A percentile compares a stretch with the other conserved stretches of the same genome.
These are phyloP conservation scores for Acacia acuminata DNA, from an alignment of 306 rosid genomes.

Conservation along the genomic window DNA sequence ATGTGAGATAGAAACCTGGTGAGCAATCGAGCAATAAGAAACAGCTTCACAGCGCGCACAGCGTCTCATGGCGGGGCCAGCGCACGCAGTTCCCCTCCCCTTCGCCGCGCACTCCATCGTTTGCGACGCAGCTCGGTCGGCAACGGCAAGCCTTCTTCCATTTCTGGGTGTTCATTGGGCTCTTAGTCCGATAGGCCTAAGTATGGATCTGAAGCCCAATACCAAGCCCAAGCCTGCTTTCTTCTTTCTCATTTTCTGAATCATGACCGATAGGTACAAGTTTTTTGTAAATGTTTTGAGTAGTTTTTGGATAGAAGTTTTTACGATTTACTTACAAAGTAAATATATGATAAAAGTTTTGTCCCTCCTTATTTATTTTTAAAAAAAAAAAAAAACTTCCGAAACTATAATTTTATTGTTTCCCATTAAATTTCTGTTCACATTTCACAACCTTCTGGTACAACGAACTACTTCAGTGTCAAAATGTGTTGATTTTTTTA, in stretches of 20 bases:
- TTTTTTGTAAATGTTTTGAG: no score
- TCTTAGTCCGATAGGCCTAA: not conserved
- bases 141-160: not conserved
- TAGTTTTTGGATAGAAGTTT: no score
- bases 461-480: no score
- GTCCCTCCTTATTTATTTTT: no score
- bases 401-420: no score
- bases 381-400: no score
- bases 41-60: constrained; percentile 84
- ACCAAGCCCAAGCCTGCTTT: not conserved
- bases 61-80: constrained; percentile 55
- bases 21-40: constrained; percentile 78
- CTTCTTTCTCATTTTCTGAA: not conserved
- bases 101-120: constrained; percentile 85
- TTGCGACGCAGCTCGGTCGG: not conserved
- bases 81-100: constrained; percentile 68
- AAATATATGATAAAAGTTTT: no score
- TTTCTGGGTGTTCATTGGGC: not conserved
- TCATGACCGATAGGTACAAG: not conserved
- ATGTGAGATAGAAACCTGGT: constrained; percentile 54
- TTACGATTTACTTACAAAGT: no score
- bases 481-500: no score
- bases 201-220: not conserved
- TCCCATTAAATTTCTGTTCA: no score
- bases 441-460: no score